Evolutionary conservation across 176 grass and related monocot genomes (phyloP).

Genomic region (Oryza meyeriana): DNA sequence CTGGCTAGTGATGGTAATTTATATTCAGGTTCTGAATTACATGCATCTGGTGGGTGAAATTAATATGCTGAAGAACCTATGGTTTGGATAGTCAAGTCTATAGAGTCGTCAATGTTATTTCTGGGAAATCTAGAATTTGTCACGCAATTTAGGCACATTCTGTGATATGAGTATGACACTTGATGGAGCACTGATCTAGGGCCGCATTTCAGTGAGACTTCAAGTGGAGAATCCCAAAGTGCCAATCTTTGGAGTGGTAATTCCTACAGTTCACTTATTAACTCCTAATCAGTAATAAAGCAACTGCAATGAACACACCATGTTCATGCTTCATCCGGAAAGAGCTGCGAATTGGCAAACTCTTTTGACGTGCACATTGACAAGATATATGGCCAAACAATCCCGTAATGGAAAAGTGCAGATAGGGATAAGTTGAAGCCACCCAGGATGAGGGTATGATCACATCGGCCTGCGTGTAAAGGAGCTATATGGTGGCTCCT

Average conservation of each 20-base stretch:
- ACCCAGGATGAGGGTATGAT: neutral
- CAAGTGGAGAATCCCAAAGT: neutral
- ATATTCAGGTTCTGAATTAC: neutral
- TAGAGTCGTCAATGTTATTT: neutral
- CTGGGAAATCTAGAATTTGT: neutral
- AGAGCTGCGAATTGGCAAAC: neutral
- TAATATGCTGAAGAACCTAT: neutral
- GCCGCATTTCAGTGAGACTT: neutral
- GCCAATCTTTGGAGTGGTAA: neutral
- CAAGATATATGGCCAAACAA: neutral
- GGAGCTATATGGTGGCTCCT: neutral
- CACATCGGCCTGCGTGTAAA: neutral
- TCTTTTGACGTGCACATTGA: neutral
- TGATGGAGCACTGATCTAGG: neutral
- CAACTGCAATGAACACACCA: neutral
- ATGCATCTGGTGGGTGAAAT: neutral
- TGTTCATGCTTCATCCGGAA: neutral
- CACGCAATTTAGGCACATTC: neutral
- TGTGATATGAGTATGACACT: neutral
- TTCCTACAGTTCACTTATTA: neutral
- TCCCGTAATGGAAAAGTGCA: neutral
- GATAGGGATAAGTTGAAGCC: neutral
- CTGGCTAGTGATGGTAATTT: neutral
- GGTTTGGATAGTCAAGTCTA: neutral
- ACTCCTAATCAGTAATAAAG: neutral